These are phyloP conservation scores for Immersiporthe knoxdaviesiana DNA, from an alignment of 2,329 filamentous ascomycete genomes.

Conservation along the genomic window DNA sequence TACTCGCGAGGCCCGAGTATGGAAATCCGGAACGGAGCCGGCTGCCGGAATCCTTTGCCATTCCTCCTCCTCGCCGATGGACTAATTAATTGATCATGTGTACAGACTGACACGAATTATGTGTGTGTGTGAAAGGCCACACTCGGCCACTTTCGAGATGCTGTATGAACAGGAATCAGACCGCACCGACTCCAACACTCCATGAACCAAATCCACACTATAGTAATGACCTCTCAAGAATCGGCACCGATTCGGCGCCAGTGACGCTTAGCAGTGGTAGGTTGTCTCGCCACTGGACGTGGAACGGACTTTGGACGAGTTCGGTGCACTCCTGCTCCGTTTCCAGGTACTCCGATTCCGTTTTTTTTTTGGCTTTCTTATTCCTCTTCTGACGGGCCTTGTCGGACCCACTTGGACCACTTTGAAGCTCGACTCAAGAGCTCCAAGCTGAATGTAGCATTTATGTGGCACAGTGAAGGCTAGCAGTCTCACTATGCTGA, in stretches of 20 bases:
- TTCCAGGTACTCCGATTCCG: neutral
- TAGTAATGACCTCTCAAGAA: neutral
- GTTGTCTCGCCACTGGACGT: neutral
- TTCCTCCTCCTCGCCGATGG: neutral
- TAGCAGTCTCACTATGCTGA: slow-evolving; percentile 4
- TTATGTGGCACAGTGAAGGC: neutral
- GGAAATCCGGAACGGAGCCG: neutral
- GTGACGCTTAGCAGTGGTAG: neutral
- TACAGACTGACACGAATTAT: neutral
- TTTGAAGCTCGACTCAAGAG: neutral
- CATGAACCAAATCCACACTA: neutral
- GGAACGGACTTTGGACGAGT: neutral
- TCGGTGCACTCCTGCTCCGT: neutral
- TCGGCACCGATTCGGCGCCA: neutral
- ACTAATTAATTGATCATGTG: neutral
- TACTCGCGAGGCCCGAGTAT: slow-evolving; percentile 13
- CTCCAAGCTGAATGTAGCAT: neutral
- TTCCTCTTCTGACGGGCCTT: neutral
- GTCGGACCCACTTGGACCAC: neutral
- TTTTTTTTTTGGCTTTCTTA: neutral
- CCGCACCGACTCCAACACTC: neutral
- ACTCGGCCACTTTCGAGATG: no score
- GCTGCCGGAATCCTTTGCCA: neutral
- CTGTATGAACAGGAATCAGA: no score
- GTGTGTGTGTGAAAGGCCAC: neutral